Evolutionary conservation across 108 stramenopile genomes (phyloP).

Genomic region (Discostella stelligeroides): DNA sequence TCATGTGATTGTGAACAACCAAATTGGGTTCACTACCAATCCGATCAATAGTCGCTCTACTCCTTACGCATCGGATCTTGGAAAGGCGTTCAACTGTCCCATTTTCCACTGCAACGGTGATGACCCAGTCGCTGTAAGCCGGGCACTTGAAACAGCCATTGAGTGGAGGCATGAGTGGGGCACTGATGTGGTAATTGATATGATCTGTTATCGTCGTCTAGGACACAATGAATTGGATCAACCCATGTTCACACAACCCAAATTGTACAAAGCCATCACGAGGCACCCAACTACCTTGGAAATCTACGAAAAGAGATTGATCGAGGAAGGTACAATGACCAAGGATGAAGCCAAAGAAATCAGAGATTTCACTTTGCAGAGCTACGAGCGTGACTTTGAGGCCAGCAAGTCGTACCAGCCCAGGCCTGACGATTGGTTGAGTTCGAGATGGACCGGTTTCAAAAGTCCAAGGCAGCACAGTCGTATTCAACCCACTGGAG

Average conservation of each 20-base stretch:
- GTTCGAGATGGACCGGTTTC: conserved; percentile 94
- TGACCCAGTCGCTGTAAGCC: conserved; percentile 95
- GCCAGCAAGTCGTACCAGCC: conserved; percentile 87
- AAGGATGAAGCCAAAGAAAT: conserved; percentile 89
- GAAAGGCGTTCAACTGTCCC: conserved; percentile 97
- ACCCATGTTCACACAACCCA: conserved; percentile 98
- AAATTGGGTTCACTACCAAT: conserved; percentile 99
- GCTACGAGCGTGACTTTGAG: conserved; percentile 90
- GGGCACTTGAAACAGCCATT: conserved; percentile 96
- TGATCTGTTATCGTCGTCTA: conserved; percentile 98
- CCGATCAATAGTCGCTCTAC: conserved; percentile 95
- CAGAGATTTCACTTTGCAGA: conserved; percentile 73
- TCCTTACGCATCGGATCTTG: conserved; percentile 96
- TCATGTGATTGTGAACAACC: conserved; percentile 99
- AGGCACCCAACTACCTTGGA: conserved; percentile 88
- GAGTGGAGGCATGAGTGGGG: conserved; percentile 97
- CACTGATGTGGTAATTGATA: conserved; percentile 97
- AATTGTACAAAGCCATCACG: conserved; percentile 89
- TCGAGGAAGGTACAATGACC: conserved; percentile 83
- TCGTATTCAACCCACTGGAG: conserved; percentile 92
- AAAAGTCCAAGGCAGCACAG: conserved; percentile 89
- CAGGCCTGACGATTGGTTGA: conserved; percentile 91
- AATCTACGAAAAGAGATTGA: conserved; percentile 81
- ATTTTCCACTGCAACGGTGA: conserved; percentile 99
- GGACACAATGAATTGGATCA: conserved; percentile 99